Base-by-base conservation (phyloP, 1,284 basidiomycete genomes). In the Coniferiporia weirii region DNA sequence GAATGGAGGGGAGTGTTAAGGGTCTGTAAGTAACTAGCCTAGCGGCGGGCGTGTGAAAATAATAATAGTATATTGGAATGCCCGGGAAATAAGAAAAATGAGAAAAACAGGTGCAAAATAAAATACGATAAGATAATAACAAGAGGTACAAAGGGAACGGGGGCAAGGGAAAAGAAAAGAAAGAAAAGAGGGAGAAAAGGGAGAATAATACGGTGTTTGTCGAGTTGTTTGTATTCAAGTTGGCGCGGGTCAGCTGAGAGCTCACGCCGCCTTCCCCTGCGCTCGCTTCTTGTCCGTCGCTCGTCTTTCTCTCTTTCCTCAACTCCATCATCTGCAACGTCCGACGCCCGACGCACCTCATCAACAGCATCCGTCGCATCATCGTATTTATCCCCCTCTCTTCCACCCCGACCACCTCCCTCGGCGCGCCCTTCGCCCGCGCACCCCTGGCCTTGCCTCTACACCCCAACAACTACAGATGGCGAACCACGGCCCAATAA, bases 401-500 rank as follows among this genome's bases (percentile, higher is more conserved):
- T 17, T 54, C 45, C 53, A 20, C 47, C 46, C 3, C 47, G 5
- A 27, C 56, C 12, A 53, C 43, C 44, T 49, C 34, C 7, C 47
- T 34, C 43, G 50, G 56, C 27, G 49, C 27, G 27, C 60, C 58
- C 19, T 57, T 22, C 54, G 47, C 32, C 56, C 32, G 34, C 35
- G 34, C 55, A 20, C 15, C 35, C 52, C 17, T 40, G 38, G 38
- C 8, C 38, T 40, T 45, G 32, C 20, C 40, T 15, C 19, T 48
- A n/a, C 53, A 20, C 54, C 59, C 52, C 54, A 43, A 48, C 52
- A 32, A 19, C 48, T 58, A 49, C 40, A 66, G 68, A 89, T 91
- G 88, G 78, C 87, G 64, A 83, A 83, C 63, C 85, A 89, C 75
- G 85, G 80, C 66, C 89, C 89, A 72, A 92, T 94, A 75, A 94